Evolutionary conservation across 2,329 filamentous ascomycete species (phyloP).

Genomic region (Arthrobotrys entomopaga): DNA sequence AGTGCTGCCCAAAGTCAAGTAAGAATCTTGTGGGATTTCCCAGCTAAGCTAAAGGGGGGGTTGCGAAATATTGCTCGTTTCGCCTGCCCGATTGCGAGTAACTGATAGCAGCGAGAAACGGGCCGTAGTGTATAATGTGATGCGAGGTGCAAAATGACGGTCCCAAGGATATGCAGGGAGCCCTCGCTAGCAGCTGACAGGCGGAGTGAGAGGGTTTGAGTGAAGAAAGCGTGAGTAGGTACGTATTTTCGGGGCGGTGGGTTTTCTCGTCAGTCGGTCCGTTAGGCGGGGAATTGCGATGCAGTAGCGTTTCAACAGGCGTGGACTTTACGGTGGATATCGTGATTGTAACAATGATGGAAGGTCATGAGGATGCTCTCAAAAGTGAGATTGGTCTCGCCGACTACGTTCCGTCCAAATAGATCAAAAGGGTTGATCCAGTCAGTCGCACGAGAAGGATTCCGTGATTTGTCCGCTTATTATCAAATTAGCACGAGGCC

Average conservation of each 20-base stretch:
- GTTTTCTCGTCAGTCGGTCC: constrained; percentile 5
- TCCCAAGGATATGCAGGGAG: constrained; percentile 47
- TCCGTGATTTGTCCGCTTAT: constrained; percentile 54
- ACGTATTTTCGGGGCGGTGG: constrained; percentile 18
- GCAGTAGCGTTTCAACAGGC: constrained; percentile 26
- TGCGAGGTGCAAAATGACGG: constrained; percentile 26
- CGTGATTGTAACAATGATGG: constrained; percentile 1
- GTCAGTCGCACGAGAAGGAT: constrained; percentile 25
- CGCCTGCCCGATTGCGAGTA: constrained; percentile 44
- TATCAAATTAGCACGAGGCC: constrained; percentile 8
- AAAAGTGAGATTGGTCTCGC: constrained; percentile 37
- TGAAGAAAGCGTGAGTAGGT: constrained; percentile 18
- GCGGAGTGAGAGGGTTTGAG: constrained; percentile 35
- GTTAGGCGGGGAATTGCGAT: background rate
- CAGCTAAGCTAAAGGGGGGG: constrained; percentile 37
- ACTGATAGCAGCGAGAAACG: constrained; percentile 22
- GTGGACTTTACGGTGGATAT: constrained; percentile 12
- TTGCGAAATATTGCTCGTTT: constrained; percentile 14
- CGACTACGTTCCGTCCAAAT: constrained; percentile 27
- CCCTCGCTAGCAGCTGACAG: constrained; percentile 45
- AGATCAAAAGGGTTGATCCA: too few relatives aligned
- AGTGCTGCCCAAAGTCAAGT: background rate
- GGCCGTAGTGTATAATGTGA: background rate
- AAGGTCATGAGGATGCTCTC: constrained; percentile 29
- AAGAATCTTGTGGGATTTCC: constrained; percentile 24